Conservation (phyloP, 2,329 filamentous ascomycete genomes). For the Zasmidium citrigriseum region DNA sequence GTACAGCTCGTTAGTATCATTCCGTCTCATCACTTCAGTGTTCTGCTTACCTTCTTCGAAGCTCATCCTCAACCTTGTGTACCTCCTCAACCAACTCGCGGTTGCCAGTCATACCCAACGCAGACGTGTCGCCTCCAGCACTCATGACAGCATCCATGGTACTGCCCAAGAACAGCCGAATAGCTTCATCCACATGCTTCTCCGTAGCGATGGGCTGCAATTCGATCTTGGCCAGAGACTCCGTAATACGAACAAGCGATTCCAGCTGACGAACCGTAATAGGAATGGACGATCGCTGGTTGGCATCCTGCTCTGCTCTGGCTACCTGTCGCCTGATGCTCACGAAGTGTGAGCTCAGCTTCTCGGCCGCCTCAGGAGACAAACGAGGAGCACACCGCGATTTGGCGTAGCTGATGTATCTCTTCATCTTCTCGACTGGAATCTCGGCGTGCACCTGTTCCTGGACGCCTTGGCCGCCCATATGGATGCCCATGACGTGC, state of each 20-base stretch:
- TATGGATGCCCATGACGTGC: conserved; percentile 97
- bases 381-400: conserved; percentile 92
- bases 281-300: conserved; percentile 87
- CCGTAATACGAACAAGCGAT: conserved; percentile 94
- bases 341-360: conserved; percentile 95
- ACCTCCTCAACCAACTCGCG: conserved; percentile 91
- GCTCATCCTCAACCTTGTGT: conserved; percentile 80
- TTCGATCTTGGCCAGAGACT: conserved; percentile 88
- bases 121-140: conserved; percentile 63
- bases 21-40: not conserved
- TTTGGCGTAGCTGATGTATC: conserved; percentile 96
- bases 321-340: conserved; percentile 94
- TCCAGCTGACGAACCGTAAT: conserved; percentile 97
- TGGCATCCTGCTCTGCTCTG: conserved; percentile 83
- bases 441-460: conserved; percentile 91
- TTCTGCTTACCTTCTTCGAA: conserved; percentile 63
- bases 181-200: conserved; percentile 93
- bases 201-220: conserved; percentile 86
- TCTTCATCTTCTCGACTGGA: conserved; percentile 92
- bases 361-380: conserved; percentile 87
- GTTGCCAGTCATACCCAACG: conserved; percentile 72
- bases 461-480: conserved; percentile 81
- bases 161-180: conserved; percentile 90
- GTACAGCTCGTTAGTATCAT: conserved; percentile 10
- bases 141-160: conserved; percentile 88